A percentile compares a stretch with the other conserved stretches of the same genome.
Evolutionary conservation across 2,329 filamentous ascomycete species (phyloP).

Genomic region (Ophiostoma fasciatum): DNA sequence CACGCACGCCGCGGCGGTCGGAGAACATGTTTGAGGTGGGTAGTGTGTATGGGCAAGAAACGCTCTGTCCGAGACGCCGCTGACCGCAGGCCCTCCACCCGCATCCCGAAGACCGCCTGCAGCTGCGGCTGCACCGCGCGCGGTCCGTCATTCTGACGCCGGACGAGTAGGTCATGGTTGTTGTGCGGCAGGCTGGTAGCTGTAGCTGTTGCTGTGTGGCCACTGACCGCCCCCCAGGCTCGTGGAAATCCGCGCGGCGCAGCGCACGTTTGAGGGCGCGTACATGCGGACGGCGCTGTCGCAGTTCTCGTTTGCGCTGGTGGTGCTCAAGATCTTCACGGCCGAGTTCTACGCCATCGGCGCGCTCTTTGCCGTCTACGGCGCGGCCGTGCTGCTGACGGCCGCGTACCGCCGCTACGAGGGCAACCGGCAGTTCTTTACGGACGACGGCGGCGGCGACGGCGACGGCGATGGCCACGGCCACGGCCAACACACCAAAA

Average conservation of each 20-base stretch:
- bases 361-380: conserved; percentile 89
- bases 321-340: conserved; percentile 94
- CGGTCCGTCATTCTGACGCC: conserved; percentile 68
- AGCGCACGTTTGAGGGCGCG: conserved; percentile 92
- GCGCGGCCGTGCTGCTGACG: conserved; percentile 67
- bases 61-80: too few relatives aligned
- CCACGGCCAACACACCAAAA: conserved; percentile 21
- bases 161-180: conserved; percentile 53
- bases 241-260: conserved; percentile 85
- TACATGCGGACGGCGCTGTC: conserved; percentile 90
- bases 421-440: conserved; percentile 89
- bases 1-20: too few relatives aligned
- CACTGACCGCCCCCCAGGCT: conserved; percentile 33
- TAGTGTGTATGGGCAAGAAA: too few relatives aligned
- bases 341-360: conserved; percentile 93
- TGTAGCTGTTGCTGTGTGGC: neutral
- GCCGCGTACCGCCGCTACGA: conserved; percentile 77
- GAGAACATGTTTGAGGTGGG: neutral
- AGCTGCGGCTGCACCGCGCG: conserved; percentile 68
- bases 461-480: conserved; percentile 3
- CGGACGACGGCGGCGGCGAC: conserved; percentile 11
- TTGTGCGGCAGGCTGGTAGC: too few relatives aligned
- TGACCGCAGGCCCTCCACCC: conserved; percentile 18
- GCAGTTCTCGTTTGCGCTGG: conserved; percentile 87
- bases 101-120: conserved; percentile 57